Conservation (phyloP, 2,329 filamentous ascomycete species). For the Arthroderma sp. region DNA sequence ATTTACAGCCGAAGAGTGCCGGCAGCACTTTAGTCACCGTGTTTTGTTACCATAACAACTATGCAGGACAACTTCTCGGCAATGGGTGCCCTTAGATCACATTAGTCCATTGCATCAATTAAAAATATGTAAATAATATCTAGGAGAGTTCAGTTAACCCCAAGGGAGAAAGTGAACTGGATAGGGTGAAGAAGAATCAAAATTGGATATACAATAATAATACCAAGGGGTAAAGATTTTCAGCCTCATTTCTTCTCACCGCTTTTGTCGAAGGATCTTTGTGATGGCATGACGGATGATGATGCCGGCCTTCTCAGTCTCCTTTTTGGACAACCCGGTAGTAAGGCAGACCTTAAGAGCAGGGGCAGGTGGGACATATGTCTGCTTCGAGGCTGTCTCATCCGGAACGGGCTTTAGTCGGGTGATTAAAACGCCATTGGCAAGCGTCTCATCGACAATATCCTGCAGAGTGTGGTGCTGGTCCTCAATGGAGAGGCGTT, state of each 20-base stretch:
- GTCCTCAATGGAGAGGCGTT: conserved; percentile 57
- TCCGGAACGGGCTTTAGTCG: conserved; percentile 69
- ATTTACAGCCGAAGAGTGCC: no score
- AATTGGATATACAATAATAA: background rate
- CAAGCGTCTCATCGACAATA: conserved; percentile 82
- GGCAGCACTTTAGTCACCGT: no score
- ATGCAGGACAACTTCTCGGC: no score
- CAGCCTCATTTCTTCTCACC: conserved; percentile 1
- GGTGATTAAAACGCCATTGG: conserved; percentile 82
- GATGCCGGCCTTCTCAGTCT: conserved; percentile 85
- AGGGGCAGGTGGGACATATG: conserved; percentile 58
- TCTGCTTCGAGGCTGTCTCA: conserved; percentile 53
- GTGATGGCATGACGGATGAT: conserved; percentile 85
- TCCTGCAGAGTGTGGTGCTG: conserved; percentile 80
- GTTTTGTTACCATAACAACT: no score
- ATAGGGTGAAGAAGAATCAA: background rate
- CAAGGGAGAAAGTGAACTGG: background rate
- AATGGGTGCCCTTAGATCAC: background rate
- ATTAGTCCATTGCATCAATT: conserved; percentile 1
- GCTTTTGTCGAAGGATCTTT: conserved; percentile 60
- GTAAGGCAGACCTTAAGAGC: conserved; percentile 88
- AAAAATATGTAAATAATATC: conserved; percentile 1
- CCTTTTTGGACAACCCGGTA: conserved; percentile 77
- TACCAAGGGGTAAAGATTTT: background rate
- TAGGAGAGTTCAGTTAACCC: background rate